Conservation (phyloP, 768 basidiomycete genomes). For the Rhizopogon sp. region DNA sequence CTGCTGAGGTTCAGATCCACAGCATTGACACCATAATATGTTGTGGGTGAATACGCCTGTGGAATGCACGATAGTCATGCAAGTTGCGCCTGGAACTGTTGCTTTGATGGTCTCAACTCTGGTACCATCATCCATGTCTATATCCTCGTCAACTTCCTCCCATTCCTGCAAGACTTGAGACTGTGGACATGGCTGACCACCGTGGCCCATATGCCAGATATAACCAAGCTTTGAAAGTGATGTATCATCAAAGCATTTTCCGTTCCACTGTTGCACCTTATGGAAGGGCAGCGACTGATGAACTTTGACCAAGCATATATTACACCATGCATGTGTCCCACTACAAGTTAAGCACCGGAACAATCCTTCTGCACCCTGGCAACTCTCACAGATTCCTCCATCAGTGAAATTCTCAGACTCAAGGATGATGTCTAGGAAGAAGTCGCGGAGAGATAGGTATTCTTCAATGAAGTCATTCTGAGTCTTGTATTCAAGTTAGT, state of each 20-base stretch:
- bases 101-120: no score
- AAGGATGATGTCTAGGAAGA: neutral
- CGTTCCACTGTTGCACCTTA: constrained; percentile 17
- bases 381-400: neutral
- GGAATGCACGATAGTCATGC: neutral
- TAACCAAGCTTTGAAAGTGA: constrained; percentile 16
- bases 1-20: neutral
- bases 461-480: constrained; percentile 4
- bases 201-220: constrained; percentile 17
- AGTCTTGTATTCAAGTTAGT: neutral
- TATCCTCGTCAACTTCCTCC: neutral
- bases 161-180: neutral
- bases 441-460: neutral
- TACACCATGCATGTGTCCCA: constrained; percentile 2
- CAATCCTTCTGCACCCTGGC: neutral
- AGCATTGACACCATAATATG: constrained; percentile 1
- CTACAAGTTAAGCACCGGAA: constrained; percentile 1
- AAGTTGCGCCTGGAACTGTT: no score
- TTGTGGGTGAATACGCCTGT: constrained; percentile 1
- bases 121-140: no score
- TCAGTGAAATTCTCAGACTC: neutral
- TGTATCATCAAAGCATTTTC: constrained; percentile 7
- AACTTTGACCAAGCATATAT: neutral
- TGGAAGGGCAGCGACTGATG: constrained; percentile 10
- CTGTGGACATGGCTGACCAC: constrained; percentile 11